Evolutionary conservation across 2,329 filamentous ascomycete genomes (phyloP).

Genomic region (Neonectria ditissima): DNA sequence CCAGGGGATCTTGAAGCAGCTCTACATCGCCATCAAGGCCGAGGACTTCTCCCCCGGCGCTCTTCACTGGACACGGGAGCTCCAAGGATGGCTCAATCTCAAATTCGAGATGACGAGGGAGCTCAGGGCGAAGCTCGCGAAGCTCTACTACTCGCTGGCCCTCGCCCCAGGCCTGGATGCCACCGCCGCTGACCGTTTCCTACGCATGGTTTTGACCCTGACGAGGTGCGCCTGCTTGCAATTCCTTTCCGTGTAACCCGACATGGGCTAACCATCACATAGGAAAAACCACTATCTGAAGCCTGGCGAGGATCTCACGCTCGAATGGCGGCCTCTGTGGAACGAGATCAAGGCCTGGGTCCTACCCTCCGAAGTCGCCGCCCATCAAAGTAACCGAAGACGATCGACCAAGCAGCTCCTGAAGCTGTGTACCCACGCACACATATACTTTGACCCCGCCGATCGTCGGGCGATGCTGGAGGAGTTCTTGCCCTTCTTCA

Average conservation of each 20-base stretch:
- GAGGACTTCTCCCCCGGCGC: constrained; percentile 96
- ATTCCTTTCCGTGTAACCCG: constrained; percentile 17
- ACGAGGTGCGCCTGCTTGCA: constrained; percentile 77
- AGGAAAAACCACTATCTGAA: constrained; percentile 97
- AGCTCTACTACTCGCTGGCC: constrained; percentile 93
- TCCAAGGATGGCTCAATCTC: constrained; percentile 92
- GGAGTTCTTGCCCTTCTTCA: constrained; percentile 88
- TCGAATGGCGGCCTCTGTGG: constrained; percentile 95
- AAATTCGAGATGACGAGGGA: constrained; percentile 96
- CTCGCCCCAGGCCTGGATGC: constrained; percentile 90
- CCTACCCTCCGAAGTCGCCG: constrained; percentile 83
- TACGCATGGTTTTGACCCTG: constrained; percentile 94
- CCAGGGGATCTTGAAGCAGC: constrained; percentile 88
- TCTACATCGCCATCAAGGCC: constrained; percentile 90
- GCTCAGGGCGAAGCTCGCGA: constrained; percentile 84
- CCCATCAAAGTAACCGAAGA: constrained; percentile 67
- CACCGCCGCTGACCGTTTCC: constrained; percentile 86
- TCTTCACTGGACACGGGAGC: constrained; percentile 96
- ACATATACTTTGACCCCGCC: constrained; percentile 91
- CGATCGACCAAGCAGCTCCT: constrained; percentile 75
- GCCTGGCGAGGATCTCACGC: constrained; percentile 85
- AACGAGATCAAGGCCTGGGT: constrained; percentile 93
- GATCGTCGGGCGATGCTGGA: constrained; percentile 86
- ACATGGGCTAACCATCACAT: constrained; percentile 29
- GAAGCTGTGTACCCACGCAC: constrained; percentile 90